Conservation (phyloP, 768 basidiomycete genomes). For the Suillus alpinus region DNA sequence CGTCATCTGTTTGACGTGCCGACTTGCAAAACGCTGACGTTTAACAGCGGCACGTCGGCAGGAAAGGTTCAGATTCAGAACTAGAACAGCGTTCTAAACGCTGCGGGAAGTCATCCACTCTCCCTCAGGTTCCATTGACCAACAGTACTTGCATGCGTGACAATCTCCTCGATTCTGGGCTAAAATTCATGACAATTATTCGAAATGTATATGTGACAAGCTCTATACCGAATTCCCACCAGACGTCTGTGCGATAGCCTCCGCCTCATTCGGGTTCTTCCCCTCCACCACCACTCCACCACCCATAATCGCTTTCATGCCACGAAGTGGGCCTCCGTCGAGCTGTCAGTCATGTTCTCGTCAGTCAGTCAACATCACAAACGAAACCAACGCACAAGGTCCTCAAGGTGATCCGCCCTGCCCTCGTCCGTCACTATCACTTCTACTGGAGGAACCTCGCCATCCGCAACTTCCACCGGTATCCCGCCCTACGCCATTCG, state of each 20-base stretch:
- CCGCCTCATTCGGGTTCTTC: not conserved
- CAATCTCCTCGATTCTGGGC: no score
- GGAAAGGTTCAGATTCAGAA: no score
- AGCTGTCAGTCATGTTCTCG: not conserved
- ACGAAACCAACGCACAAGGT: constrained; percentile 45
- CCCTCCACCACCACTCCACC: not conserved
- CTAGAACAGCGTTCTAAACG: no score
- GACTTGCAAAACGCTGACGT: no score
- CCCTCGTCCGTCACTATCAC: constrained; percentile 54
- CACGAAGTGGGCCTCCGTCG: not conserved
- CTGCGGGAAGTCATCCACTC: no score
- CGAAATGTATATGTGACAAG: not conserved
- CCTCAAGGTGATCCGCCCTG: constrained; percentile 50
- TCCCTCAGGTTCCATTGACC: no score
- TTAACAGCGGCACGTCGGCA: no score
- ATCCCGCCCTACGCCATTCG: constrained; percentile 25
- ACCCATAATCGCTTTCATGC: constrained; percentile 1
- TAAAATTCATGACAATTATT: no score
- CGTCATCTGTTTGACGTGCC: no score
- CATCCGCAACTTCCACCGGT: constrained; percentile 20
- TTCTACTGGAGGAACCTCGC: constrained; percentile 32
- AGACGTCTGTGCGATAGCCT: not conserved
- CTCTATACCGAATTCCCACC: not conserved
- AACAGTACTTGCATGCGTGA: no score
- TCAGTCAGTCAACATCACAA: not conserved